phyloP scores from a whole-genome alignment of 2,329 filamentous ascomycete genomes.

The Chaetothyriales sp. region DNA sequence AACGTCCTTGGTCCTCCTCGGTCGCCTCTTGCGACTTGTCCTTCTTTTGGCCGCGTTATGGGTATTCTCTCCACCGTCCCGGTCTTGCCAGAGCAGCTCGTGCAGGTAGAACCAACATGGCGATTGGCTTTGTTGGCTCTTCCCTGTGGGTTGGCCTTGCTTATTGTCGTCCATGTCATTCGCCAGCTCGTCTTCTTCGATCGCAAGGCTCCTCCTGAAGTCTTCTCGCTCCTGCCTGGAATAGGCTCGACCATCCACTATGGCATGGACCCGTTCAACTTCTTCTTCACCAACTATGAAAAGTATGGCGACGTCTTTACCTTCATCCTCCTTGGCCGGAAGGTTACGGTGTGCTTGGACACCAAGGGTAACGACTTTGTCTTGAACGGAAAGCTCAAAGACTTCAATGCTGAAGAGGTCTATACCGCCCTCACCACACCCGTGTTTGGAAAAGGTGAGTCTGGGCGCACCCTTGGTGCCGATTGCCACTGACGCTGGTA shows the following conservation, averaged over 20 bases:
- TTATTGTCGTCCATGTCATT: conserved; percentile 63
- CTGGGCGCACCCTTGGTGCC: not conserved
- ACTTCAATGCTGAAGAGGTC: conserved; percentile 81
- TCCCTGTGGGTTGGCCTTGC: conserved; percentile 34
- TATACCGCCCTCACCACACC: conserved; percentile 60
- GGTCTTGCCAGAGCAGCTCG: conserved; percentile 30
- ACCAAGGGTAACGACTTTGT: conserved; percentile 81
- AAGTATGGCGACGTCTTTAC: conserved; percentile 90
- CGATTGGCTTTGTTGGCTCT: conserved; percentile 31
- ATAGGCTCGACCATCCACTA: conserved; percentile 31
- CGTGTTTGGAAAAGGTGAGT: conserved; percentile 56
- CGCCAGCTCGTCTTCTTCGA: conserved; percentile 69
- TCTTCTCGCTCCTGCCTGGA: conserved; percentile 63
- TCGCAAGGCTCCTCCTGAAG: conserved; percentile 62
- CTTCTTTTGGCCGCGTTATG: conserved; percentile 23
- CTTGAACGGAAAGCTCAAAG: conserved; percentile 77
- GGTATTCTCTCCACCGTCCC: conserved; percentile 36
- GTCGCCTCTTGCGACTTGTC: not conserved
- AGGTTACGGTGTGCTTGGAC: conserved; percentile 73
- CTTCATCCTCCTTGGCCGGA: conserved; percentile 73
- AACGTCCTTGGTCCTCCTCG: not conserved
- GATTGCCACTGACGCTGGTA: not conserved
- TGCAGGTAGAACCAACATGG: conserved; percentile 32
- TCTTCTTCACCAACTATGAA: conserved; percentile 57
- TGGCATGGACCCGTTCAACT: conserved; percentile 52